These are phyloP conservation scores for Pythium scleroteichum DNA, from an alignment of 352 stramenopile species.

Conservation along the genomic window DNA sequence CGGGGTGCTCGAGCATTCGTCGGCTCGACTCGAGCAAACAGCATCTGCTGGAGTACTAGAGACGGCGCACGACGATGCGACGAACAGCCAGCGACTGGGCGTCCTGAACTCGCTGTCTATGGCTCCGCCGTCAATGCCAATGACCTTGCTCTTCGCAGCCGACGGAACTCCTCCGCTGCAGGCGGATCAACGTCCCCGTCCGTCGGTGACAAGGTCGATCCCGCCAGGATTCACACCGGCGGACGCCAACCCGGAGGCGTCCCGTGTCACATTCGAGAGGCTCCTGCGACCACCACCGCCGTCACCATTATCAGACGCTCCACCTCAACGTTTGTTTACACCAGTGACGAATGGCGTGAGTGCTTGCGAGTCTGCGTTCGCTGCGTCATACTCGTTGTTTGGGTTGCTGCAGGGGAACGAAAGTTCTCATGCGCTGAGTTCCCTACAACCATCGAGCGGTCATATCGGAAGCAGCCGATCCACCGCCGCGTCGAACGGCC, in stretches of 20 bases:
- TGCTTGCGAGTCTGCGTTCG: conserved; percentile 30
- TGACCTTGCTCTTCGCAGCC: conserved; percentile 12
- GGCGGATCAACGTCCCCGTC: too few species aligned
- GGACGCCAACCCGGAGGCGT: conserved; percentile 53
- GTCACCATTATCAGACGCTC: not conserved
- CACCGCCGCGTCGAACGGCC: too few species aligned
- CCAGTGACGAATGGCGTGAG: not conserved
- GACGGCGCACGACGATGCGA: not conserved
- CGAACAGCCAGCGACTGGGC: not conserved
- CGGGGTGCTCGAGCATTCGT: not conserved
- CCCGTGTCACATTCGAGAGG: conserved; percentile 49
- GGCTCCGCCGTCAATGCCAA: conserved; percentile 6
- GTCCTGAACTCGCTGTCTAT: conserved; percentile 11
- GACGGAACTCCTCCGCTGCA: too few species aligned
- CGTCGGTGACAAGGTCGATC: conserved; percentile 27
- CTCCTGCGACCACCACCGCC: conserved; percentile 13
- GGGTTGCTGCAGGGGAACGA: conserved; percentile 23
- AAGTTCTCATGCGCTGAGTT: too few species aligned
- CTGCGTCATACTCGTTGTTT: conserved; percentile 49
- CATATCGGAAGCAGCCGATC: conserved; percentile 8
- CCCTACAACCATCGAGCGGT: not conserved
- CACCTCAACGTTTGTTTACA: not conserved
- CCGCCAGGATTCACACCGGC: conserved; percentile 62
- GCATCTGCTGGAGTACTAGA: not conserved
- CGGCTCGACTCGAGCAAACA: not conserved